phyloP scores from a whole-genome alignment of 192 early-diverging fungal species.

The Pilobolus umbonatus region DNA sequence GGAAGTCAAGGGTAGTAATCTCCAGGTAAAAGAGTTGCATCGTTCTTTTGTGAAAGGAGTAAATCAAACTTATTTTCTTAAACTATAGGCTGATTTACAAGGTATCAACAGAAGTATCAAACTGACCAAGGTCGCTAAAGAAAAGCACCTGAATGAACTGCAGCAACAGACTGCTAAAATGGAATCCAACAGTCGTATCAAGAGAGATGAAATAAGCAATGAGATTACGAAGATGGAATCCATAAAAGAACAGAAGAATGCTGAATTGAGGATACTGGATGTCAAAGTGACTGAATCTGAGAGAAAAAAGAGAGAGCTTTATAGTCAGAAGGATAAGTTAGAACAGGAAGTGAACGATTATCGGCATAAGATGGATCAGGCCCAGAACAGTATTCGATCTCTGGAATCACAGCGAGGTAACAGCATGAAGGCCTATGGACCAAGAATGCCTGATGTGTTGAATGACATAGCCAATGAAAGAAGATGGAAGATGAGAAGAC shows the following conservation, averaged over 20 bases:
- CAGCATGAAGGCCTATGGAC: conserved; percentile 70
- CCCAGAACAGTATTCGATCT: conserved; percentile 30
- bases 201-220: not conserved
- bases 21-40: not conserved
- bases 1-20: not conserved
- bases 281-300: conserved; percentile 27
- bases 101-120: conserved; percentile 39
- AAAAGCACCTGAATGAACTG: conserved; percentile 8
- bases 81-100: conserved; percentile 8
- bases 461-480: conserved; percentile 39
- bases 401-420: conserved; percentile 61
- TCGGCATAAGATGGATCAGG: not conserved
- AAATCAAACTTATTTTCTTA: too few species aligned
- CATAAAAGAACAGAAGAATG: not conserved
- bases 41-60: too few species aligned
- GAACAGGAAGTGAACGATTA: not conserved
- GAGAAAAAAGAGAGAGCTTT: conserved; percentile 1
- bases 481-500: conserved; percentile 39
- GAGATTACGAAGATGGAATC: not conserved
- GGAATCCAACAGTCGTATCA: not conserved
- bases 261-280: conserved; percentile 27
- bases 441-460: conserved; percentile 56
- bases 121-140: conserved; percentile 29
- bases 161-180: not conserved
- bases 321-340: conserved; percentile 4